Evolutionary conservation across 2,329 filamentous ascomycete species (phyloP).

Genomic region (Arthrobotrys pseudoclavata): DNA sequence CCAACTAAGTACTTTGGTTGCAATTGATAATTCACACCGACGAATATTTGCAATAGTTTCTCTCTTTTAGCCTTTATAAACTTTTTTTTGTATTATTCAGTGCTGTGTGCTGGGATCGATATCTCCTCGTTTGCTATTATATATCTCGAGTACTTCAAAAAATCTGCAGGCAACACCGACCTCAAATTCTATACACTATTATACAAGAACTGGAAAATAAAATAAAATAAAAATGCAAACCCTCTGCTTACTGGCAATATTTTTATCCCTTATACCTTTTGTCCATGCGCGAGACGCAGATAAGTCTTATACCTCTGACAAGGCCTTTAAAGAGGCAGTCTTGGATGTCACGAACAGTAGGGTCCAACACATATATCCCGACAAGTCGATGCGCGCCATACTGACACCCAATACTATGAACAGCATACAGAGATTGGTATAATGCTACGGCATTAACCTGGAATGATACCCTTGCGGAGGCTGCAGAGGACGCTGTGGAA

Average conservation of each 20-base stretch:
- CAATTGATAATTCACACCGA: too few relatives aligned
- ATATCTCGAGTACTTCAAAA: too few relatives aligned
- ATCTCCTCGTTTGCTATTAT: too few relatives aligned
- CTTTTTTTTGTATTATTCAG: too few relatives aligned
- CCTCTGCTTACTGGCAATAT: not conserved
- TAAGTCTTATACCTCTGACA: slow-evolving; percentile 52
- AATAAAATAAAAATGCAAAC: not conserved
- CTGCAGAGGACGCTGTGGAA: slow-evolving; percentile 40
- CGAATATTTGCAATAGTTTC: too few relatives aligned
- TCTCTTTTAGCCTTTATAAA: too few relatives aligned
- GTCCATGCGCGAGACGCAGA: slow-evolving; percentile 47
- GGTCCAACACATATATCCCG: slow-evolving; percentile 20
- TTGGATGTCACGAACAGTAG: slow-evolving; percentile 56
- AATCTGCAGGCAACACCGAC: too few relatives aligned
- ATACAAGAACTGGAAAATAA: too few relatives aligned
- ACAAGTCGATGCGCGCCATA: not conserved
- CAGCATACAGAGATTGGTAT: slow-evolving; percentile 59
- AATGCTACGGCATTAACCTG: slow-evolving; percentile 53
- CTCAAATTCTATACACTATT: too few relatives aligned
- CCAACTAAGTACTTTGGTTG: too few relatives aligned
- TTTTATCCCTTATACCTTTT: not conserved
- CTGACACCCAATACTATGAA: not conserved
- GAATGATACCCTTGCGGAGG: slow-evolving; percentile 57
- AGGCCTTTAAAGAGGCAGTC: slow-evolving; percentile 21
- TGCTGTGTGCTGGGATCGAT: too few relatives aligned